Base-by-base conservation (phyloP, 2,329 filamentous ascomycete species). In the Zymoseptoria passerinii region DNA sequence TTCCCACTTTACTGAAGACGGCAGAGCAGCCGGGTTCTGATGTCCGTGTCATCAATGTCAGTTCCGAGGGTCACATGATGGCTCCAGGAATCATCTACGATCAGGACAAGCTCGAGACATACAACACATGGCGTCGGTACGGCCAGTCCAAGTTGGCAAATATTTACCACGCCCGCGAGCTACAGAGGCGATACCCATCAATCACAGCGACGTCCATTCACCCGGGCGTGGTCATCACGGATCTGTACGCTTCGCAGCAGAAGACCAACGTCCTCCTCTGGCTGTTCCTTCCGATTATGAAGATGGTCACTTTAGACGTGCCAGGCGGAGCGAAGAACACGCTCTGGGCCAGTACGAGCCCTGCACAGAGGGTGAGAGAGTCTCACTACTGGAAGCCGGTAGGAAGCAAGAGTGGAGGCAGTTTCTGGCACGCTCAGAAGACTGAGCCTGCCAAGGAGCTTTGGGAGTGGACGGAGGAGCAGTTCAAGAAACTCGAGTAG, bases 201-300 rank as follows among this genome's bases (percentile, higher is more conserved):
- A 77, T 88, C 49, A 71, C 87, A 13, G 79, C 81, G 66, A 87
- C 87, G 62, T 79, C 81, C 0, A 78, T 81, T 0, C 84, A 88
- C 56, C 85, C 85, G 0, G 85, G 85, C 0, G 78, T 88, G 19
- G 84, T 87, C 23, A 80, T 83, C 53, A 86, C 83, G 1, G 80
- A 81, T 60, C 80, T 82, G n/a, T 67, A 66, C 40, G 59, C 49
- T n/a, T 54, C 59, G 8, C 57, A 62, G 50, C 51, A 57, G 52
- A 23, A 61, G 56, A 59, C 57, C 6, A 65, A 58, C 54, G 27
- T 53, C 13, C 4, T 62, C 13, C 44, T 56, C 53, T 44, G 29
- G 6, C 13, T 60, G 1, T 52, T 57, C 28, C 29, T 63, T 18
- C 57, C 63, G 6, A 5, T 66, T 23, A 56, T 65, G 48, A 61